Conservation (phyloP, 2,329 filamentous ascomycete species). For the Colletotrichum navitas region DNA sequence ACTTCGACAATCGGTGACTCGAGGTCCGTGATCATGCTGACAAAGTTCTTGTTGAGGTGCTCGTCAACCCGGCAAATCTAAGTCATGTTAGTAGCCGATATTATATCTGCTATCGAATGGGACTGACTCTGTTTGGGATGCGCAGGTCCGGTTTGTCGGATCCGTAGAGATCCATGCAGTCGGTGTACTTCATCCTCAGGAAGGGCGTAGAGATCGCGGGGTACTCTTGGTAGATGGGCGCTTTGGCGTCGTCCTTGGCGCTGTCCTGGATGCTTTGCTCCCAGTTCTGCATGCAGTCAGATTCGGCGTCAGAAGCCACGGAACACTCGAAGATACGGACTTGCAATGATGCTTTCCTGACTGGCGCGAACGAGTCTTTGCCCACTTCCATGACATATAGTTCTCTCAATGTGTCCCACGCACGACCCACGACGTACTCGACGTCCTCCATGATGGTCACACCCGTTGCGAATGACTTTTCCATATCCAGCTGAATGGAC, state of each 20-base stretch:
- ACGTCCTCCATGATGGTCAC: constrained; percentile 73
- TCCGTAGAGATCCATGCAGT: constrained; percentile 84
- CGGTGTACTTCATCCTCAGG: constrained; percentile 75
- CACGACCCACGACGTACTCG: constrained; percentile 63
- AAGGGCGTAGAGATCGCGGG: constrained; percentile 59
- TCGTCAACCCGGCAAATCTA: constrained; percentile 77
- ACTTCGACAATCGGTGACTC: constrained; percentile 79
- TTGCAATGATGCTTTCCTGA: constrained; percentile 42
- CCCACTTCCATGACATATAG: constrained; percentile 52
- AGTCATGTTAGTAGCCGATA: constrained; percentile 39
- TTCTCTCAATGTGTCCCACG: constrained; percentile 66
- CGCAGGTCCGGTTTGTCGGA: constrained; percentile 94
- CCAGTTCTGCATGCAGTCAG: constrained; percentile 31
- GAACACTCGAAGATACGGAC: background rate
- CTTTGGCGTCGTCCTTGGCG: constrained; percentile 26
- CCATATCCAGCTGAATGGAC: constrained; percentile 80
- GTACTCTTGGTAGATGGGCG: constrained; percentile 40
- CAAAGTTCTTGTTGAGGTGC: constrained; percentile 72
- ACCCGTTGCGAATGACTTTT: constrained; percentile 87
- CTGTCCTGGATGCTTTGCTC: constrained; percentile 34
- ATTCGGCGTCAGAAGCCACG: background rate
- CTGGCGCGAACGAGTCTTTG: constrained; percentile 49
- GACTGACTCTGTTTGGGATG: constrained; percentile 73
- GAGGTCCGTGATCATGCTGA: constrained; percentile 80
- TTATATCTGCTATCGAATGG: background rate